A percentile compares a stretch with the other conserved stretches of the same genome.
Evolutionary conservation across 1,139 yeast genomes (phyloP).

Genomic region (Hyphopichia pseudoburtonii): DNA sequence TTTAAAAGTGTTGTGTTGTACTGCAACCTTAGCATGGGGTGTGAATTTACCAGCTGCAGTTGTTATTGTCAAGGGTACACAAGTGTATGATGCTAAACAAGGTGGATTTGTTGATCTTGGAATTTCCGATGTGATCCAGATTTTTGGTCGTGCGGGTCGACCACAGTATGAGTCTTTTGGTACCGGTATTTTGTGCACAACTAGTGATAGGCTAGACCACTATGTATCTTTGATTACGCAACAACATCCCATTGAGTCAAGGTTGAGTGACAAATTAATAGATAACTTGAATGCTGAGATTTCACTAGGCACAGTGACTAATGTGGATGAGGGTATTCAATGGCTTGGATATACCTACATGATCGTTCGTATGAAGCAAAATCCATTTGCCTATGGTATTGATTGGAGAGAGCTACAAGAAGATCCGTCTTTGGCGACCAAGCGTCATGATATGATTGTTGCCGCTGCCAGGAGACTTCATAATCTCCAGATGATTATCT

Average conservation of each 20-base stretch:
- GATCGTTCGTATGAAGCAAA: slow-evolving; percentile 91
- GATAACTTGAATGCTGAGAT: slow-evolving; percentile 97
- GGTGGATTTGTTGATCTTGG: slow-evolving; percentile 96
- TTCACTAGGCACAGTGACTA: slow-evolving; percentile 91
- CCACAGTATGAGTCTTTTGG: slow-evolving; percentile 95
- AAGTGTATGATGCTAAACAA: slow-evolving; percentile 88
- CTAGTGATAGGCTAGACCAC: slow-evolving; percentile 79
- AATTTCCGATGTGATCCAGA: slow-evolving; percentile 94
- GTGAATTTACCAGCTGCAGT: slow-evolving; percentile 98
- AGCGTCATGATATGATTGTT: slow-evolving; percentile 72
- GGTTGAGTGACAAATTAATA: slow-evolving; percentile 70
- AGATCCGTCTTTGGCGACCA: slow-evolving; percentile 77
- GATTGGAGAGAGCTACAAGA: slow-evolving; percentile 81
- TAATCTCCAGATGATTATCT: slow-evolving; percentile 86
- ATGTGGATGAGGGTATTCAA: slow-evolving; percentile 89
- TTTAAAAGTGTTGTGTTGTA: slow-evolving; percentile 87
- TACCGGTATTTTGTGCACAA: slow-evolving; percentile 86
- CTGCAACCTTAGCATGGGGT: slow-evolving; percentile 99
- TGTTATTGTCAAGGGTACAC: slow-evolving; percentile 94
- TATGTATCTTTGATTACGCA: slow-evolving; percentile 85
- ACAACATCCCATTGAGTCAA: slow-evolving; percentile 95
- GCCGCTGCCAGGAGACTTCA: slow-evolving; percentile 83
- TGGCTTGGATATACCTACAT: slow-evolving; percentile 97
- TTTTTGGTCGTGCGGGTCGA: slow-evolving; percentile 99
- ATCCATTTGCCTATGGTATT: slow-evolving; percentile 92